These are phyloP conservation scores for Cystoderma amianthinum DNA, from an alignment of 768 basidiomycete species.

Conservation along the genomic window DNA sequence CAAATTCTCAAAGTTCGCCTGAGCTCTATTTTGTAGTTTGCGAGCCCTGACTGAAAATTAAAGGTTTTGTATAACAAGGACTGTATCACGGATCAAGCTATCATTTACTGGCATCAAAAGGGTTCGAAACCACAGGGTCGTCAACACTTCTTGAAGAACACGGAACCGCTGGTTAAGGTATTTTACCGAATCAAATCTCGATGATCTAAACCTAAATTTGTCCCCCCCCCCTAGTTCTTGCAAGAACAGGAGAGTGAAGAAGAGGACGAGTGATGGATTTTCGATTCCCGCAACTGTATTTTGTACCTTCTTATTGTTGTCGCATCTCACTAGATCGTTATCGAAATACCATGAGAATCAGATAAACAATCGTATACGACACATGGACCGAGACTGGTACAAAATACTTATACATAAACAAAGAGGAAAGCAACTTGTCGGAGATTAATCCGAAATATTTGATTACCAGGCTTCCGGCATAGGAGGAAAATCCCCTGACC, in stretches of 20 bases:
- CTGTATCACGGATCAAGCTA: slow-evolving; percentile 91
- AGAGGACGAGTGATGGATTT: slow-evolving; percentile 33
- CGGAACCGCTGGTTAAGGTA: slow-evolving; percentile 87
- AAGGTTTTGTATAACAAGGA: slow-evolving; percentile 95
- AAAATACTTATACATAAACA: neutral
- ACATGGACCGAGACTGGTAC: neutral
- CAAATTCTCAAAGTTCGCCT: slow-evolving; percentile 81
- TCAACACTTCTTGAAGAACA: slow-evolving; percentile 89
- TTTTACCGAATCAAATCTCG: slow-evolving; percentile 7
- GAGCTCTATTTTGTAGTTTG: neutral
- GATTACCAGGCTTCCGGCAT: slow-evolving; percentile 88
- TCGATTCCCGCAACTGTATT: slow-evolving; percentile 1
- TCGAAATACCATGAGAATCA: neutral
- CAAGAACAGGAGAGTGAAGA: slow-evolving; percentile 83
- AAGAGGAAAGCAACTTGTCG: neutral
- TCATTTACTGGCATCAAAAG: slow-evolving; percentile 98
- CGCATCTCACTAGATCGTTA: neutral
- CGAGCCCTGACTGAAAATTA: slow-evolving; percentile 3
- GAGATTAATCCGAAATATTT: too few relatives aligned
- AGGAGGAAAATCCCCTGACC: slow-evolving; percentile 67
- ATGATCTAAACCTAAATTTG: neutral
- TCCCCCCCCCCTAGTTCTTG: slow-evolving; percentile 56
- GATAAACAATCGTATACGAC: neutral
- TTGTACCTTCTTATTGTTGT: neutral
- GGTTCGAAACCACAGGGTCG: slow-evolving; percentile 93